Evolutionary conservation across 2,329 filamentous ascomycete species (phyloP).

Genomic region (Ophiocordyceps camponoti-rufipedis): DNA sequence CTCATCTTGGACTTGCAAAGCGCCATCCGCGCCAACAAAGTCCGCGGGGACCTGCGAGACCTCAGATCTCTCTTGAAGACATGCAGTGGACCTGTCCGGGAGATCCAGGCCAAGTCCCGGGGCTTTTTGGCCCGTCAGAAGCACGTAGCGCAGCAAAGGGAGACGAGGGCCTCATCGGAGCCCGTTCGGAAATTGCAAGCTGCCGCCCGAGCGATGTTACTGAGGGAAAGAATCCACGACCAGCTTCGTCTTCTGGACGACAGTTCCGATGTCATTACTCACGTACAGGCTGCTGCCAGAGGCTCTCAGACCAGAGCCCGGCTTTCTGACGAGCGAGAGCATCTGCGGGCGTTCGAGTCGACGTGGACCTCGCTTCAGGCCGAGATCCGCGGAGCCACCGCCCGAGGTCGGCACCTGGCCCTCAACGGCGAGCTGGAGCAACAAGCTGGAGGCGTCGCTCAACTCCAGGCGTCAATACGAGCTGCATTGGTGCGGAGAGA

Average conservation of each 20-base stretch:
- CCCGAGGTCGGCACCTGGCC: slow-evolving; percentile 23
- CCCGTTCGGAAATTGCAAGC: slow-evolving; percentile 45
- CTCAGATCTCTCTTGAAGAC: slow-evolving; percentile 39
- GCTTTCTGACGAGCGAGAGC: slow-evolving; percentile 29
- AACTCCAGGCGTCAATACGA: slow-evolving; percentile 32
- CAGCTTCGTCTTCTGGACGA: slow-evolving; percentile 33
- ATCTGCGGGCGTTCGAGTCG: slow-evolving; percentile 29
- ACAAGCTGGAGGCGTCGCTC: slow-evolving; percentile 23
- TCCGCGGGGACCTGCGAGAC: slow-evolving; percentile 37
- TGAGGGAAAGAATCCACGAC: slow-evolving; percentile 36
- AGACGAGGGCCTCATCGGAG: slow-evolving; percentile 31
- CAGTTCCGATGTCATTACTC: slow-evolving; percentile 29
- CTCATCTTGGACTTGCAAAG: slow-evolving; percentile 69
- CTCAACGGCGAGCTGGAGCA: slow-evolving; percentile 29
- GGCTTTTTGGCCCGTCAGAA: slow-evolving; percentile 47
- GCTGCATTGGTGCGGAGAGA: slow-evolving; percentile 35
- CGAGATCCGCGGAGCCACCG: slow-evolving; percentile 25
- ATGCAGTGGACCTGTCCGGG: slow-evolving; percentile 43
- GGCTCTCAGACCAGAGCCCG: slow-evolving; percentile 40
- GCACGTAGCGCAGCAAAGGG: slow-evolving; percentile 34
- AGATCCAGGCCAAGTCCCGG: slow-evolving; percentile 47
- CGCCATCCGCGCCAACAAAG: slow-evolving; percentile 52
- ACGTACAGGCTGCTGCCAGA: slow-evolving; percentile 48
- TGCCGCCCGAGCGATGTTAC: slow-evolving; percentile 46
- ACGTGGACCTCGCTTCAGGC: slow-evolving; percentile 28